Conservation (phyloP, 768 basidiomycete genomes). For the Boletus bicolor region DNA sequence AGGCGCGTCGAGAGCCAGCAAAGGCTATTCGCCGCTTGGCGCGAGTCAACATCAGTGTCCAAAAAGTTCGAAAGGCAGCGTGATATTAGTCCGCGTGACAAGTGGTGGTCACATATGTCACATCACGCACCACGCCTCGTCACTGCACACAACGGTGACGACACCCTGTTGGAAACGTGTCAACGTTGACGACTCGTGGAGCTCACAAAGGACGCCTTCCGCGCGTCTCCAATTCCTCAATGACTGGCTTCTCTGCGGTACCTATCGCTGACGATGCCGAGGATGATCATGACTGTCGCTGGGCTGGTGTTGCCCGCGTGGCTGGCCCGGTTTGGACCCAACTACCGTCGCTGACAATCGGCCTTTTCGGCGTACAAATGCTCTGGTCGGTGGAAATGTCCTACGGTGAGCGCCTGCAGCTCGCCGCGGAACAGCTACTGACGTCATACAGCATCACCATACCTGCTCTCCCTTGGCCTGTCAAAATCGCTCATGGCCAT, state of each 20-base stretch:
- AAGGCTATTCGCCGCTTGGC: neutral
- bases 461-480: conserved; percentile 84
- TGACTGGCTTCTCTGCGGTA: conserved; percentile 53
- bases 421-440: neutral
- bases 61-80: no score
- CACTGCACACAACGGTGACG: neutral
- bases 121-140: neutral
- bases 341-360: conserved; percentile 69
- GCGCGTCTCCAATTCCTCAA: conserved; percentile 12
- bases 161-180: neutral
- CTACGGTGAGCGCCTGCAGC: conserved; percentile 48
- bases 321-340: conserved; percentile 66
- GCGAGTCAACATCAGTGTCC: neutral
- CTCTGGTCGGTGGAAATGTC: conserved; percentile 97
- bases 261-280: conserved; percentile 45
- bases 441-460: conserved; percentile 62
- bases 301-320: conserved; percentile 57
- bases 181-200: neutral
- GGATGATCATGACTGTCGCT: conserved; percentile 33
- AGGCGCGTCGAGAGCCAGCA: conserved; percentile 9
- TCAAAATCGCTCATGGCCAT: conserved; percentile 84
- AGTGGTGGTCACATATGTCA: neutral
- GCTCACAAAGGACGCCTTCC: neutral
- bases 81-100: neutral
- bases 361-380: conserved; percentile 79